These are phyloP conservation scores for Flaveria floridana DNA, from an alignment of 140 eudicot genomes.

Conservation along the genomic window DNA sequence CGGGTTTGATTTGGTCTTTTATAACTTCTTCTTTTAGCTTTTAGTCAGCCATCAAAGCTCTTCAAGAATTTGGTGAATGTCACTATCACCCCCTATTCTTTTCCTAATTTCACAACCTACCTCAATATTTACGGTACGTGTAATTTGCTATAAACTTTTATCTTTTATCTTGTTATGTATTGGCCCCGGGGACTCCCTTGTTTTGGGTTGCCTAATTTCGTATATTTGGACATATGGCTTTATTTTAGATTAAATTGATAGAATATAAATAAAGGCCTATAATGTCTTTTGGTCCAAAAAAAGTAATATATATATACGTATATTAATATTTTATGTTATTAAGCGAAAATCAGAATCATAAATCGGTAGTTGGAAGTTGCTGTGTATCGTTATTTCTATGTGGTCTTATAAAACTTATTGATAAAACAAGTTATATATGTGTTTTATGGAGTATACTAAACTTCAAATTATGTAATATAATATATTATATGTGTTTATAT, in stretches of 20 bases:
- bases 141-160: not conserved
- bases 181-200: slow-evolving; percentile 9
- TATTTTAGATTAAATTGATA: not conserved
- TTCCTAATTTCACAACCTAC: slow-evolving; percentile 28
- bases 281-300: slow-evolving; percentile 17
- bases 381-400: no score
- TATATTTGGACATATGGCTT: slow-evolving; percentile 1
- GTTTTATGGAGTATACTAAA: no score
- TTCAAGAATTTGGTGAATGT: slow-evolving; percentile 29
- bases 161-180: not conserved
- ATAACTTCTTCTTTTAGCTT: slow-evolving; percentile 10
- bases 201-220: slow-evolving; percentile 20
- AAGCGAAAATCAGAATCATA: not conserved
- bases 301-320: not conserved
- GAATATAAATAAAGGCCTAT: slow-evolving; percentile 14
- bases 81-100: slow-evolving; percentile 35
- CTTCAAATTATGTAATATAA: no score
- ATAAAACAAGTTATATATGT: no score
- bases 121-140: slow-evolving; percentile 21
- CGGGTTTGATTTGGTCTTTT: slow-evolving; percentile 37
- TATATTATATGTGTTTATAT: no score
- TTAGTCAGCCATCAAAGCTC: slow-evolving; percentile 29
- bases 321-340: not conserved
- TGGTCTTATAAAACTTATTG: no score
- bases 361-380: no score